A percentile compares a stretch with the other conserved stretches of the same genome.
Evolutionary conservation across 768 basidiomycete genomes (phyloP).

Genomic region (Lactarius psammicola): DNA sequence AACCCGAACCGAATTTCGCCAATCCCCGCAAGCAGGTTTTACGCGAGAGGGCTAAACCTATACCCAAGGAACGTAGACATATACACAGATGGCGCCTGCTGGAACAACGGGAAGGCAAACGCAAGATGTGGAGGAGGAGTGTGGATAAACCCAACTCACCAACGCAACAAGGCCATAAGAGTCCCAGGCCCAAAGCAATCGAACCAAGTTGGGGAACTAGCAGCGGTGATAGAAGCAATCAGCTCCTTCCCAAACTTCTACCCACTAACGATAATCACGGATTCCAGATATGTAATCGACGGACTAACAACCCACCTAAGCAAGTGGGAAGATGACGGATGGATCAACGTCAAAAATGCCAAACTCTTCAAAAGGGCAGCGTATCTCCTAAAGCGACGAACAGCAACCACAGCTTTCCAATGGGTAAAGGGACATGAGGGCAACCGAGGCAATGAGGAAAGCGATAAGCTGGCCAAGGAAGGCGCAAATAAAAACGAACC

Average conservation of each 20-base stretch:
- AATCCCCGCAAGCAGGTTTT: too few species aligned
- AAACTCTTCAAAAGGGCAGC: not conserved
- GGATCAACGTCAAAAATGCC: not conserved
- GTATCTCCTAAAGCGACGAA: not conserved
- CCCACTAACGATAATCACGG: not conserved
- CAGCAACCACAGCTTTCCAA: not conserved
- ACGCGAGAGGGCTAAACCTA: too few species aligned
- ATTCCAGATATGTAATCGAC: not conserved
- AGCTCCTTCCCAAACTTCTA: rapidly evolving
- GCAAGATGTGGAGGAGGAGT: too few species aligned
- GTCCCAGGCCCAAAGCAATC: not conserved
- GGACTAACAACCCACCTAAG: not conserved
- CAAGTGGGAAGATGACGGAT: not conserved
- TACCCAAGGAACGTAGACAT: too few species aligned
- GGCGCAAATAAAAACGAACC: not conserved
- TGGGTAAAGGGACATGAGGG: conserved; percentile 1
- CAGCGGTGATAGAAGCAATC: not conserved
- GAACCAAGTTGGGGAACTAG: not conserved
- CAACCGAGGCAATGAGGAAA: not conserved
- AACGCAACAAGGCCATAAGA: not conserved
- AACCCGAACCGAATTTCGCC: too few species aligned
- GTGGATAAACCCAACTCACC: too few species aligned
- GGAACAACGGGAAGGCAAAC: too few species aligned
- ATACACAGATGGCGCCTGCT: too few species aligned
- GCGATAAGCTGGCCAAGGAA: not conserved